Base-by-base conservation (phyloP, 1,284 basidiomycete species). In the Tilletia indica region DNA sequence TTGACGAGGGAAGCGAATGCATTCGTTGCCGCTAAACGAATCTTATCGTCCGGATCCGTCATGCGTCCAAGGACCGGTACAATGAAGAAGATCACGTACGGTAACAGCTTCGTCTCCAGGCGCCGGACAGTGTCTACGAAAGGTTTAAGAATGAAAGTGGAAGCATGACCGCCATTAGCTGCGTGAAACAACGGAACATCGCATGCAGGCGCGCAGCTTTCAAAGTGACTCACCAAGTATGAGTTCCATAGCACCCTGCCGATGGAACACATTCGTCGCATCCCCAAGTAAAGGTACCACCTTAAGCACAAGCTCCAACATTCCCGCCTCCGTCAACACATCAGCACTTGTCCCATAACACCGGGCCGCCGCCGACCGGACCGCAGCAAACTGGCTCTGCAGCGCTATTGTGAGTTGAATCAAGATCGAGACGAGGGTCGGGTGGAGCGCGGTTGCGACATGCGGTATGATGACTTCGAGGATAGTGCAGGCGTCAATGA, bases 1-100 rank as follows among this genome's bases (percentile, higher is more conserved):
- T 99, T 98, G 78, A 99, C 93, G n/a, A 99, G 87, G 2, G 93
- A 92, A 0, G 97, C 97, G 83, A 99, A 99, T 0, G 95, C 97
- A 81, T 94, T 94, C 8, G 97, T 98, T 0, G 97, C 92, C 4
- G 94, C 90, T 49, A 96, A 89, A 25, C 97, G 91, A 66, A 97
- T 91, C 74, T 93, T 91, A 76, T 96, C 93, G 81, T 99, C 91
- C 2, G 90, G 84, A 85, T 99, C 97, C 77, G 94, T 97, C 97
- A 99, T 99, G 47, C 97, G 89, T 8, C 97, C 97, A 9, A 99
- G 90, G 3, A 98, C 89, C 0, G 97, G 97, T 0, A 99, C 95
- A 67, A 99, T 90, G 84, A 99, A 88, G 86, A 99, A 99, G 76
- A 99, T 92, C 31, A 99, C 92, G 83, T 99, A 99, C 4, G 97